These are phyloP conservation scores for Paradendryphiella salina DNA, from an alignment of 2,329 filamentous ascomycete species.

Conservation along the genomic window DNA sequence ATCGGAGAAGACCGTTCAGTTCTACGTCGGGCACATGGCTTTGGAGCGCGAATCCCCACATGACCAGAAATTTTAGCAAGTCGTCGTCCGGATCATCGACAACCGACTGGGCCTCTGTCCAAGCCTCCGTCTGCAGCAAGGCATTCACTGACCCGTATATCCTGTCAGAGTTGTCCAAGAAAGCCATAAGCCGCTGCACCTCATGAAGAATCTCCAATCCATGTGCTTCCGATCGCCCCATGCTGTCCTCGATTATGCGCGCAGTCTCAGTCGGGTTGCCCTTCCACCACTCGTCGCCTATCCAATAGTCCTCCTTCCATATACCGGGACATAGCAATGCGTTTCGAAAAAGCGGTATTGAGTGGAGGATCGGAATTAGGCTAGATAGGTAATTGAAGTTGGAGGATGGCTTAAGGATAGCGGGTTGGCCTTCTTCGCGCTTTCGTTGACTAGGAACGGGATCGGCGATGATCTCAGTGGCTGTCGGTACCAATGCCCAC, in stretches of 20 bases:
- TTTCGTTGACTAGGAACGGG: slow-evolving; percentile 54
- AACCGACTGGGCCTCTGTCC: slow-evolving; percentile 25
- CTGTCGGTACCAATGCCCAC: slow-evolving; percentile 61
- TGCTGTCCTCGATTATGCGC: slow-evolving; percentile 54
- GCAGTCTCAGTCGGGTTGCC: slow-evolving; percentile 57
- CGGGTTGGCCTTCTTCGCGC: slow-evolving; percentile 55
- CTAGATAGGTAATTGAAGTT: slow-evolving; percentile 59
- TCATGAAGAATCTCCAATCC: slow-evolving; percentile 57
- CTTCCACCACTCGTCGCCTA: slow-evolving; percentile 65
- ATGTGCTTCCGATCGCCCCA: slow-evolving; percentile 33
- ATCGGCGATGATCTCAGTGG: slow-evolving; percentile 57
- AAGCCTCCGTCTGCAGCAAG: slow-evolving; percentile 51
- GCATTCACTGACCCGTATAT: slow-evolving; percentile 62
- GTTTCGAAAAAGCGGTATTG: slow-evolving; percentile 62
- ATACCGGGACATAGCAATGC: slow-evolving; percentile 57
- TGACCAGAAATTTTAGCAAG: slow-evolving; percentile 53
- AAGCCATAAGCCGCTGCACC: slow-evolving; percentile 64
- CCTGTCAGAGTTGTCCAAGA: slow-evolving; percentile 60
- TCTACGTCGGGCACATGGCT: slow-evolving; percentile 48
- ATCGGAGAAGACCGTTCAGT: slow-evolving; percentile 51
- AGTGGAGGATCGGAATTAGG: slow-evolving; percentile 64
- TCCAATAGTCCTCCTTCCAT: slow-evolving; percentile 56
- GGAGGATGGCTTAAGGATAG: slow-evolving; percentile 60
- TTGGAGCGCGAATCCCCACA: slow-evolving; percentile 54
- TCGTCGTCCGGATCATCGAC: slow-evolving; percentile 42